These are phyloP conservation scores for Phoenix dactylifera DNA, from an alignment of 176 grass and related monocot genomes.

Conservation along the genomic window DNA sequence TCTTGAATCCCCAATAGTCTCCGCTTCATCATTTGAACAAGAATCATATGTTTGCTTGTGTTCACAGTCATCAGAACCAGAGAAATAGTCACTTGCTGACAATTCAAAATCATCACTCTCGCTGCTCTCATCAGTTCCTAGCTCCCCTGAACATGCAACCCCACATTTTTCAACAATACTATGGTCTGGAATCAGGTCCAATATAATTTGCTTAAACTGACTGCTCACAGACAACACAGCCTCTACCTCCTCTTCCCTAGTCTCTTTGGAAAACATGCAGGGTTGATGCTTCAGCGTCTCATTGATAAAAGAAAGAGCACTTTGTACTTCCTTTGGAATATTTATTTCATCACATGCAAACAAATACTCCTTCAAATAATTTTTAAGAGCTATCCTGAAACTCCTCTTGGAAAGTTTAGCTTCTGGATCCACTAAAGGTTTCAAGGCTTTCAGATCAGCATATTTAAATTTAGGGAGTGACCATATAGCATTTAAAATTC, in stretches of 20 bases:
- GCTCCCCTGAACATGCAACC: constrained; percentile 2
- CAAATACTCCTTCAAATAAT: constrained; percentile 31
- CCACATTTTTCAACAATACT: constrained; percentile 1
- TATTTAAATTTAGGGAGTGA: constrained; percentile 10
- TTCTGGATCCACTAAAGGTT: constrained; percentile 22
- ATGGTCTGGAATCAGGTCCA: constrained; percentile 7
- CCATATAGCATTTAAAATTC: constrained; percentile 26
- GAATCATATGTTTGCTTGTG: constrained; percentile 9
- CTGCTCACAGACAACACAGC: constrained; percentile 30
- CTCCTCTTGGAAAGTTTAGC: constrained; percentile 6
- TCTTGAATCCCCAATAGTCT: constrained; percentile 7
- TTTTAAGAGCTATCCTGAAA: constrained; percentile 27
- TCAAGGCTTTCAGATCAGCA: constrained; percentile 24
- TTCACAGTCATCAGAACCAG: constrained; percentile 9
- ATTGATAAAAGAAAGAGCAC: constrained; percentile 32
- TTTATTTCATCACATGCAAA: constrained; percentile 32
- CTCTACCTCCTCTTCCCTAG: constrained; percentile 29
- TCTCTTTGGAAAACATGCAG: constrained; percentile 17
- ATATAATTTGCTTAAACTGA: constrained; percentile 23
- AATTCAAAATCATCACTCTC: constrained; percentile 34
- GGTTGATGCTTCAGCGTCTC: not conserved
- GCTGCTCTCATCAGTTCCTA: constrained; percentile 4
- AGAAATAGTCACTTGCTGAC: constrained; percentile 17
- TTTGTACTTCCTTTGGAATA: constrained; percentile 10
- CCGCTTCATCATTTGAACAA: constrained; percentile 18